A percentile compares a stretch with the other conserved stretches of the same genome.
Conservation (phyloP, 2,329 filamentous ascomycete species). For the Parascedosporium putredinis region DNA sequence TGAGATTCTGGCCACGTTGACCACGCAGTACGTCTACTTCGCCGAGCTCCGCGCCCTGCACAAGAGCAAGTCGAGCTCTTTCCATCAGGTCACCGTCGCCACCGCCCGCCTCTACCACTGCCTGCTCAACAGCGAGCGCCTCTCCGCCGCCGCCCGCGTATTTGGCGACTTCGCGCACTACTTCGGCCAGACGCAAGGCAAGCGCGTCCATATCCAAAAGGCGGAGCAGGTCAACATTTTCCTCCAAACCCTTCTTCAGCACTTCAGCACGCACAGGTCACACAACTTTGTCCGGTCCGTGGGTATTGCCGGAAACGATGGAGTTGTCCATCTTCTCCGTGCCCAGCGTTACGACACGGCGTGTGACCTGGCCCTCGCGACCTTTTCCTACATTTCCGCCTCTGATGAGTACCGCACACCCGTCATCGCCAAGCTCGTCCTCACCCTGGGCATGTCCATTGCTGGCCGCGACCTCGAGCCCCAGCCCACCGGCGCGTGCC, state of each 20-base stretch:
- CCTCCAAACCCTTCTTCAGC: slow-evolving; percentile 19
- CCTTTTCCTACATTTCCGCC: slow-evolving; percentile 22
- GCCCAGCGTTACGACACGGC: slow-evolving; percentile 20
- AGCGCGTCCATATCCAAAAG: slow-evolving; percentile 18
- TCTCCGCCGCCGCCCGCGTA: slow-evolving; percentile 16
- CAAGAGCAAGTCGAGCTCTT: slow-evolving; percentile 22
- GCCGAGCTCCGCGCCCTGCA: slow-evolving; percentile 26
- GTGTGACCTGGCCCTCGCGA: slow-evolving; percentile 20
- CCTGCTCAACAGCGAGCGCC: slow-evolving; percentile 17
- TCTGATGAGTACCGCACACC: slow-evolving; percentile 20
- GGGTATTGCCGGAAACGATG: slow-evolving; percentile 22
- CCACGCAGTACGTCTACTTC: slow-evolving; percentile 30
- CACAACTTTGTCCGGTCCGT: slow-evolving; percentile 24
- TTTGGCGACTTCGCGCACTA: slow-evolving; percentile 21
- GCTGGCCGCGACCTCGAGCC: slow-evolving; percentile 25
- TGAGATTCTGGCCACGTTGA: slow-evolving; percentile 31
- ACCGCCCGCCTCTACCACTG: slow-evolving; percentile 24
- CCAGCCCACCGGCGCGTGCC: slow-evolving; percentile 21
- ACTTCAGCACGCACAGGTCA: slow-evolving; percentile 24
- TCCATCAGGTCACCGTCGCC: slow-evolving; percentile 24
- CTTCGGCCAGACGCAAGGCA: slow-evolving; percentile 22
- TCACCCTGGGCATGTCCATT: slow-evolving; percentile 22
- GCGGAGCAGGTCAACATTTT: slow-evolving; percentile 20
- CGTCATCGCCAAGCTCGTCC: slow-evolving; percentile 22
- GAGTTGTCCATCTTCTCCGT: slow-evolving; percentile 18